Evolutionary conservation across 768 basidiomycete species (phyloP), one percentile per base, ranked within the genome.

Genomic region (Termitomyces sp.): DNA sequence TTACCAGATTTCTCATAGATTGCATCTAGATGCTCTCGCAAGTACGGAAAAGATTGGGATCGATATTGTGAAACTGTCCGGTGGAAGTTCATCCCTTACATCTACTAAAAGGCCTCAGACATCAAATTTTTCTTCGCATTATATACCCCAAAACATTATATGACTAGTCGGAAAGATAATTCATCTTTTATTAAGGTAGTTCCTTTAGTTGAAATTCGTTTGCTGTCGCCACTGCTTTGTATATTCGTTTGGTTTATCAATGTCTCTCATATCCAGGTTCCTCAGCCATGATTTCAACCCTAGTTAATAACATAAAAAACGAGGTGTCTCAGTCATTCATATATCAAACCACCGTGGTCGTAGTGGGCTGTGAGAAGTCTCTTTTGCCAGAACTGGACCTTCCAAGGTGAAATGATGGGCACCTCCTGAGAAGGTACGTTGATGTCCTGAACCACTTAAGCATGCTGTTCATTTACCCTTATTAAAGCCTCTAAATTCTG

Each of bases 21-120:
- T 46, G 12, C 14, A 12, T 34, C 24, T 63, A 87, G 85, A 59
- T 94, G 94, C 72, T 86, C 87, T 2, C 70, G 82, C 63, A 98
- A 98, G 75, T 98, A 97, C 66, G 93, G 92, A 32, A 92, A 94
- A 63, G 94, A 97, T 69, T 97, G 94, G 93, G 91, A 93, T 20
- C 82, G 83, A 50, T 94, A 94, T 70, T 96, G 92, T 72, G 71
- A 82, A 59, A 79, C 92, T 56, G 94, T 97, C 66, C 88, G 86
- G 69, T 96, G 86, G 74, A 92, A 88, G 70, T 97, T 94, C 68
- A 92, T 97, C 46, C 92, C 92, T 18, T 83, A 83, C 37, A 69
- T 97, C 59, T 98, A 94, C 73, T 97, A 79, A 67, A 61, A 49
- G 47, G 1, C 7, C 12, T 29, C 13, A 7, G 27, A 46, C 20